Base-by-base conservation (phyloP, 768 basidiomycete genomes). In the Amanita inopinata region DNA sequence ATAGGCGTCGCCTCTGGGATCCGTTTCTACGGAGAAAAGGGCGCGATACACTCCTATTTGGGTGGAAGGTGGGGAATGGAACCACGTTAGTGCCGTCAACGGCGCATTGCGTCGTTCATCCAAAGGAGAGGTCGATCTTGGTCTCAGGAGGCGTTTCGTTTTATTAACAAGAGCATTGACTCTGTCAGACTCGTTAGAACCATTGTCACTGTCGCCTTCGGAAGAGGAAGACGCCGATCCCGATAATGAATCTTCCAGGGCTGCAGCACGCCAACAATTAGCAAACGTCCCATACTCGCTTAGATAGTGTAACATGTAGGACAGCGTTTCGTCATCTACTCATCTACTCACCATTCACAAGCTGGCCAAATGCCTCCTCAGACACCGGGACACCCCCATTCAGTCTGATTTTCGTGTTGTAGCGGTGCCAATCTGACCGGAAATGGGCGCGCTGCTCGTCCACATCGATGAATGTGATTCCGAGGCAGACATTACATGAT, bases 381-480 rank as follows among this genome's bases (percentile, higher is more conserved):
- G 76, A 65, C 15, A 91, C 76, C 18, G 79, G 60, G 15, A 67
- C 65, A 7, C 76, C 72, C 4, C 81, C 82, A 38, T 69, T 64
- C 37, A 91, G 63, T 43, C 80, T 79, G 35, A 76, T 72, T 62
- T 94, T 96, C 51, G 92, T 86, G 58, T 98, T 98, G 65, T 94
- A 98, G 45, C 92, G 76, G 70, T 99, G 94, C 96, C 94, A 98
- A 61, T 99, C 94, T 7, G 87, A 88, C 51, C 80, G 78, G 59
- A 87, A 96, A 61, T 98, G 94, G 1, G 64, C 58, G 38, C 92
- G 72, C 53, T 97, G 91, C 46, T 84, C 85, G 24, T 84, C 78
- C 4, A 98, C 73, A 45, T 82, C 79, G 9, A 64, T 50, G 49
- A 98, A 97, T 0, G 62, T 53, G 2, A 74, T 70, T 3, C 79